phyloP scores from a whole-genome alignment of 805 yeast genomes.

The Scheffersomyces coipomensis region DNA sequence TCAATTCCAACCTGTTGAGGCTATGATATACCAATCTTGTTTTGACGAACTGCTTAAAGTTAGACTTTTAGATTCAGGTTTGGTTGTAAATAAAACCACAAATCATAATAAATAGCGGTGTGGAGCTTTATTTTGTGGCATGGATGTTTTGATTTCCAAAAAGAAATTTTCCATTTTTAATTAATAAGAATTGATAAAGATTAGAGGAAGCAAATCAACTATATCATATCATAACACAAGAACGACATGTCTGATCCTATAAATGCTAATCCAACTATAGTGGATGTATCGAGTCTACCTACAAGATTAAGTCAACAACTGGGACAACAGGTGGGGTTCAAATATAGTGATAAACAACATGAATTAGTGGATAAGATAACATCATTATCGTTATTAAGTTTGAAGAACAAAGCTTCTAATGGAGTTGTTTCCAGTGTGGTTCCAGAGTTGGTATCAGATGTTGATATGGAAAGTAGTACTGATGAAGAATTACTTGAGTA shows the following conservation, averaged over 20 bases:
- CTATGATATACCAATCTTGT: no score
- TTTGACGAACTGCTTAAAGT: no score
- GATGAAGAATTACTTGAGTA: constrained; percentile 18
- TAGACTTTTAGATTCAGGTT: no score
- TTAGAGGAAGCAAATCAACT: no score
- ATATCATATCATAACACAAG: no score
- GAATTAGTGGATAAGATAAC: constrained; percentile 26
- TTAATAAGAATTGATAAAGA: no score
- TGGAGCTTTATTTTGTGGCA: no score
- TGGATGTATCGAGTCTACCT: constrained; percentile 76
- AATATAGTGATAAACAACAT: constrained; percentile 9
- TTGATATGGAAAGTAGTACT: constrained; percentile 13
- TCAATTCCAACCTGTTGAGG: no score
- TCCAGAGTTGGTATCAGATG: constrained; percentile 27
- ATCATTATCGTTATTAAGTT: constrained; percentile 26
- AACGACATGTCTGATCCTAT: constrained; percentile 72
- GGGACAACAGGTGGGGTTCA: constrained; percentile 5
- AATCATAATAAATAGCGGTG: no score
- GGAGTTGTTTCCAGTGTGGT: constrained; percentile 6
- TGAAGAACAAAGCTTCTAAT: not conserved
- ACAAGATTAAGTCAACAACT: constrained; percentile 43
- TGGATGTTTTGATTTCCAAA: no score
- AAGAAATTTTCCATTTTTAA: no score
- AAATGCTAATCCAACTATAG: constrained; percentile 86
- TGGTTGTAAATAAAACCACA: no score